Conservation (phyloP, 345 rosid genomes). For the Moringa oleifera region DNA sequence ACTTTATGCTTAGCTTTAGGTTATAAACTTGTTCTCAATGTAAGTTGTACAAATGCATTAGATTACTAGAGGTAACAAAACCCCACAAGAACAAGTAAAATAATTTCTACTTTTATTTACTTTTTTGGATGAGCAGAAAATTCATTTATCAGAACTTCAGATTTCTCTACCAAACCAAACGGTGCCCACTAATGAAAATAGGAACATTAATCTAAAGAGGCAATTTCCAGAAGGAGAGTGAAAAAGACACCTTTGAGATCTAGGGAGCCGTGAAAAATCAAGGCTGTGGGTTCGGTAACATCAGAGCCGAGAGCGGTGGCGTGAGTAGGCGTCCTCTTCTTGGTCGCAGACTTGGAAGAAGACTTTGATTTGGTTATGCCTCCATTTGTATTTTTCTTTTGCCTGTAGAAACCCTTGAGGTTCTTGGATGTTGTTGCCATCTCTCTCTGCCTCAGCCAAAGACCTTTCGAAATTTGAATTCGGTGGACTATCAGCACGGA, state of each 20-base stretch:
- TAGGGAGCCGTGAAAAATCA: constrained; percentile 46
- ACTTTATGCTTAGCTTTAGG: too few relatives aligned
- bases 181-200: too few relatives aligned
- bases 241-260: constrained; percentile 42
- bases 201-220: not conserved
- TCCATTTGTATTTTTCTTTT: constrained; percentile 38
- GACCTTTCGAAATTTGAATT: constrained; percentile 32
- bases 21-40: too few relatives aligned
- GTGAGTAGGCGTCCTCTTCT: constrained; percentile 28
- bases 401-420: constrained; percentile 62
- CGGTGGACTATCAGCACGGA: not conserved
- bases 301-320: constrained; percentile 39
- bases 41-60: not conserved
- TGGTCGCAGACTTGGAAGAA: constrained; percentile 14
- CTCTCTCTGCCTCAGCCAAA: not conserved
- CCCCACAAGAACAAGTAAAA: too few relatives aligned
- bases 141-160: not conserved
- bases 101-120: too few relatives aligned
- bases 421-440: constrained; percentile 48
- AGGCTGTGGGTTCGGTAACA: constrained; percentile 39
- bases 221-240: not conserved
- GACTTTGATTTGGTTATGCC: constrained; percentile 34
- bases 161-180: too few relatives aligned
- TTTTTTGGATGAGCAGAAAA: too few relatives aligned
- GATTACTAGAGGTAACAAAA: not conserved